These are phyloP conservation scores for Blastocystis hominis DNA, from an alignment of 352 stramenopile species.

Conservation along the genomic window DNA sequence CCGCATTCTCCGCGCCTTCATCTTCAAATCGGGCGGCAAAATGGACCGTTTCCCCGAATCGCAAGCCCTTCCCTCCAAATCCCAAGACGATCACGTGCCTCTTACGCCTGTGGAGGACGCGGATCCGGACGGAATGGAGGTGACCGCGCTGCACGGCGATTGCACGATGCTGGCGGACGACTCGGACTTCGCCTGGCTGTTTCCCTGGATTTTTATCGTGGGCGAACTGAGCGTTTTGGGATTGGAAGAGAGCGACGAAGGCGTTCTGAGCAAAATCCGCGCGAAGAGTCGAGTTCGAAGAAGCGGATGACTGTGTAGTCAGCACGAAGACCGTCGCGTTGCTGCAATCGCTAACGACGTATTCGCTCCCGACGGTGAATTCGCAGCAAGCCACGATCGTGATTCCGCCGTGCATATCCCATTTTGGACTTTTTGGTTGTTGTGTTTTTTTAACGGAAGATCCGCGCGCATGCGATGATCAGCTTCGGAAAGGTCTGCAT, in stretches of 20 bases:
- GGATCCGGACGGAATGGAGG: not conserved
- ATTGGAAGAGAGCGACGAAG: constrained; percentile 33
- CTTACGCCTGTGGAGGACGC: not conserved
- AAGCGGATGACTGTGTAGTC: not conserved
- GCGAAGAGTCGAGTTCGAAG: not conserved
- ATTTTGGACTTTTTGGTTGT: not conserved
- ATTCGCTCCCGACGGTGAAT: constrained; percentile 21
- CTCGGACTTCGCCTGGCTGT: constrained; percentile 7
- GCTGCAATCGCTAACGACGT: constrained; percentile 30
- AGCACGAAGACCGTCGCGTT: constrained; percentile 7
- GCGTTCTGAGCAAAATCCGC: constrained; percentile 9
- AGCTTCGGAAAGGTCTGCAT: constrained; percentile 49
- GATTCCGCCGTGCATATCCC: constrained; percentile 52
- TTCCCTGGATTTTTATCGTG: constrained; percentile 44
- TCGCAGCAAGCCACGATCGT: not conserved
- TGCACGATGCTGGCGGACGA: constrained; percentile 24
- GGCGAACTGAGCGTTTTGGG: constrained; percentile 10
- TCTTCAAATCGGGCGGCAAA: constrained; percentile 31
- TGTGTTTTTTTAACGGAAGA: not conserved
- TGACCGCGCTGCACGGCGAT: not conserved
- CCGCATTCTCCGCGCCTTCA: constrained; percentile 28
- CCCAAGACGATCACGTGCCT: not conserved
- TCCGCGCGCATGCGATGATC: constrained; percentile 48
- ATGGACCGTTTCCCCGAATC: not conserved
- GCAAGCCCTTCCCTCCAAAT: not conserved